Evolutionary conservation across 192 early-diverging fungal genomes (phyloP), one percentile per base, ranked within the genome.

Genomic region (Coemansia sp.): DNA sequence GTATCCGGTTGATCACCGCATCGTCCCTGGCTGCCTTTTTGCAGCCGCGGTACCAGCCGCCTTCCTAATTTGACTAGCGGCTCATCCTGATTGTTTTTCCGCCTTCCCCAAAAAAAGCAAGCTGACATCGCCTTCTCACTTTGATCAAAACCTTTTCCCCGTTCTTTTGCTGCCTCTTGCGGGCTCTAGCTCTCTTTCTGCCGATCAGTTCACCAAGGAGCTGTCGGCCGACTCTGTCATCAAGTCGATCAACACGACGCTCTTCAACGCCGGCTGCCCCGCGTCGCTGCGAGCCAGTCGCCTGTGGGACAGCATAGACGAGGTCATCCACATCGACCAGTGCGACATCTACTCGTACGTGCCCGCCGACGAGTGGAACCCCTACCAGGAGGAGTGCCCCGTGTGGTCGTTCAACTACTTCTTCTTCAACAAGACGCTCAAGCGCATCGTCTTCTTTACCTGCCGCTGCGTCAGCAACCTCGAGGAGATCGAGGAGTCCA

Each of bases 381-480:
- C 94, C 9, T 94, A 94, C 76, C 85, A 83, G 49, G 95, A 96
- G 54, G 93, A 97, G 57, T 90, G 88, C 16, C 89, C 86, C 20
- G 80, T 94, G 85, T 92, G 93, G 95, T 92, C 92, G 28, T 92
- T 96, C 75, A 94, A 98, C 85, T 95, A 94, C 84, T 97, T 98
- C 68, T 97, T 98, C 81, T 90, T 90, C 62, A 97, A 98, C 74
- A 86, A 88, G 59, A 88, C 88, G 64, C 72, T 94, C 67, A 96
- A 94, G 72, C 83, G 94, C 49, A 90, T 98, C 35, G 84, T 98
- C 13, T 97, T 95, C 68, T 91, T 98, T 67, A 93, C 93, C 1
- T 89, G 89, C 24, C 85, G 89, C 65, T 91, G 93, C 49, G 86
- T 93, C 58, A 95, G 93, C 91, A 94, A 92, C 39, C 56, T 75